These are phyloP conservation scores for Trichoderma sp. DNA, from an alignment of 2,329 filamentous ascomycete species.

Conservation along the genomic window DNA sequence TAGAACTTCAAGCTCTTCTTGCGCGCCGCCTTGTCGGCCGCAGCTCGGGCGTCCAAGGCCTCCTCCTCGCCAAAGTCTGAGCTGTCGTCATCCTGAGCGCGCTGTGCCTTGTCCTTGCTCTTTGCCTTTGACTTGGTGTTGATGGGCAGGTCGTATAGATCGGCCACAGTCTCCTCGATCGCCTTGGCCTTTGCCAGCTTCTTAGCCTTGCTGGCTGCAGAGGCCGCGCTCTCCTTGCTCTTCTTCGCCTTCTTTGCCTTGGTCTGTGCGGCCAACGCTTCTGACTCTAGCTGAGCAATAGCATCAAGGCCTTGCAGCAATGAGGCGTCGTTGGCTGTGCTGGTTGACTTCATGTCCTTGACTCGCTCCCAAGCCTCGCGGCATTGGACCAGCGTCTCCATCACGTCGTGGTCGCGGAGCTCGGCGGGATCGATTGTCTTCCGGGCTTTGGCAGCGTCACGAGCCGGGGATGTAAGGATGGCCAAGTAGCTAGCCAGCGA, in stretches of 20 bases:
- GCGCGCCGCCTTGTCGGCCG: constrained; percentile 82
- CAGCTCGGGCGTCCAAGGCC: constrained; percentile 72
- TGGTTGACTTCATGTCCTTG: constrained; percentile 62
- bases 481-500: constrained; percentile 93
- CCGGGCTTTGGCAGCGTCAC: constrained; percentile 55
- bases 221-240: constrained; percentile 27
- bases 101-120: constrained; percentile 37
- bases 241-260: constrained; percentile 37
- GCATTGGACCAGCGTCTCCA: constrained; percentile 80
- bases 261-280: constrained; percentile 36
- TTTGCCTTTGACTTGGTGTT: constrained; percentile 52
- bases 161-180: constrained; percentile 70
- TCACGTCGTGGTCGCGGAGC: constrained; percentile 85
- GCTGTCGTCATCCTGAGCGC: constrained; percentile 59
- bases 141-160: constrained; percentile 65
- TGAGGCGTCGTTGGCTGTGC: constrained; percentile 42
- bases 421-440: constrained; percentile 74
- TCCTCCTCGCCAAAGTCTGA: constrained; percentile 96
- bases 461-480: constrained; percentile 78
- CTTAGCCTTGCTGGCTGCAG: constrained; percentile 44
- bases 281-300: constrained; percentile 26
- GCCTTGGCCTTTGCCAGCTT: constrained; percentile 56
- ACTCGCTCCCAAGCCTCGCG: constrained; percentile 78
- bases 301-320: constrained; percentile 36
- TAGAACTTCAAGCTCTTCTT: constrained; percentile 97